These are phyloP conservation scores for Tuber magnatum DNA, from an alignment of 495 filamentous ascomycete genomes.

Conservation along the genomic window DNA sequence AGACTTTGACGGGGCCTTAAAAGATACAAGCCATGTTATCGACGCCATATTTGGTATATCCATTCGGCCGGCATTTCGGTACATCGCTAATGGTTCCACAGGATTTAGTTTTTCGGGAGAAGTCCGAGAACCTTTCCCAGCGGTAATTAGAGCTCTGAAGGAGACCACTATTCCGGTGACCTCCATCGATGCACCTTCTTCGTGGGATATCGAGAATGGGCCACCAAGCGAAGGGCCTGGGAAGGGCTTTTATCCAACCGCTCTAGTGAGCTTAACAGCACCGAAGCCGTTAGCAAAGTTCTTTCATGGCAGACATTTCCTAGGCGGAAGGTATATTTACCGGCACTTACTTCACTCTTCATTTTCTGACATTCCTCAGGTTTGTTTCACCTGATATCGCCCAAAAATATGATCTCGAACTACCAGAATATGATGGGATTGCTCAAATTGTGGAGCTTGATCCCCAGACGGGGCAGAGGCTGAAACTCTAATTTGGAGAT, in stretches of 20 bases:
- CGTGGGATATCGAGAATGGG: conserved; percentile 84
- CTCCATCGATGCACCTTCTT: conserved; percentile 84
- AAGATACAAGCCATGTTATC: conserved; percentile 67
- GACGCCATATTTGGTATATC: conserved; percentile 83
- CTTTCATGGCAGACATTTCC: conserved; percentile 68
- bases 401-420: conserved; percentile 76
- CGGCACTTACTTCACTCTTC: conserved; percentile 37
- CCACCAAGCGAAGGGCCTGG: conserved; percentile 73
- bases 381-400: conserved; percentile 75
- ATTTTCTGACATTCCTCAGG: conserved; percentile 42
- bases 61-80: conserved; percentile 14
- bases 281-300: conserved; percentile 85
- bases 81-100: conserved; percentile 37
- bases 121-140: conserved; percentile 79
- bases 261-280: conserved; percentile 81
- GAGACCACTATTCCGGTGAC: conserved; percentile 67
- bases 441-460: conserved; percentile 80
- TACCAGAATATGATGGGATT: conserved; percentile 76
- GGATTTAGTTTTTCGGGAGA: conserved; percentile 91
- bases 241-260: conserved; percentile 66
- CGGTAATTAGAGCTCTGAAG: conserved; percentile 69
- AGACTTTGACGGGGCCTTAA: conserved; percentile 63
- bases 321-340: conserved; percentile 57
- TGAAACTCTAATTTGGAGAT: conserved; percentile 5
- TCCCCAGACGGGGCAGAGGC: conserved; percentile 10